phyloP scores from a whole-genome alignment of 2,329 filamentous ascomycete genomes.

The Fonsecaea erecta region DNA sequence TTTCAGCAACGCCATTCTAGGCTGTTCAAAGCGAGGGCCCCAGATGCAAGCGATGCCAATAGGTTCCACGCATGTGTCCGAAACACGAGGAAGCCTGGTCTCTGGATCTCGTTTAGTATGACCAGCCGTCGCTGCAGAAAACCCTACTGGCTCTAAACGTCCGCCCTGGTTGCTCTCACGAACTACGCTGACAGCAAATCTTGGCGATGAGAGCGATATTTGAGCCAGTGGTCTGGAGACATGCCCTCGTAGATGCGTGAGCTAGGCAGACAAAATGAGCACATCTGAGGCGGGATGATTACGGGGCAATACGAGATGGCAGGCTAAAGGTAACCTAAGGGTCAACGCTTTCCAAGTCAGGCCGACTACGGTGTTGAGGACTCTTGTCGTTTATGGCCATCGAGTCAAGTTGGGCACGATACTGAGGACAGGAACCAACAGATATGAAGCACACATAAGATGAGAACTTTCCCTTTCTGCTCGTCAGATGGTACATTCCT shows the following conservation, averaged over 20 bases:
- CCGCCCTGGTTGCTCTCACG: background rate
- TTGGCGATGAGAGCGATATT: background rate
- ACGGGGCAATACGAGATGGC: background rate
- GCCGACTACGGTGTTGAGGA: background rate
- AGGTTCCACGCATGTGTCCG: background rate
- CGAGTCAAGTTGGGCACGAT: background rate
- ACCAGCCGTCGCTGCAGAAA: background rate
- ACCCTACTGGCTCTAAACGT: background rate
- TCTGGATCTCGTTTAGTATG: background rate
- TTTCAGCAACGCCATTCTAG: conserved; percentile 6
- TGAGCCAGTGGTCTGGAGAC: background rate
- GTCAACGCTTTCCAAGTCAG: background rate
- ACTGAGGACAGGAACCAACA: background rate
- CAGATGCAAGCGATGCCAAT: background rate
- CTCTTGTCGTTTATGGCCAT: background rate
- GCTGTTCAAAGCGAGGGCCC: background rate
- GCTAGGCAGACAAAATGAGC: background rate
- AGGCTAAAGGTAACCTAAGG: background rate
- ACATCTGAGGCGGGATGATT: background rate
- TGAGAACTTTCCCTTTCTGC: background rate
- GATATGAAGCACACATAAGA: background rate
- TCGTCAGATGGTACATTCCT: background rate
- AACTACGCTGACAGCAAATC: background rate
- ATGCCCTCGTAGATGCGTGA: background rate
- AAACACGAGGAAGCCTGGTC: background rate